Conservation (phyloP, 2,329 filamentous ascomycete genomes). For the Calonectria leucothoes region DNA sequence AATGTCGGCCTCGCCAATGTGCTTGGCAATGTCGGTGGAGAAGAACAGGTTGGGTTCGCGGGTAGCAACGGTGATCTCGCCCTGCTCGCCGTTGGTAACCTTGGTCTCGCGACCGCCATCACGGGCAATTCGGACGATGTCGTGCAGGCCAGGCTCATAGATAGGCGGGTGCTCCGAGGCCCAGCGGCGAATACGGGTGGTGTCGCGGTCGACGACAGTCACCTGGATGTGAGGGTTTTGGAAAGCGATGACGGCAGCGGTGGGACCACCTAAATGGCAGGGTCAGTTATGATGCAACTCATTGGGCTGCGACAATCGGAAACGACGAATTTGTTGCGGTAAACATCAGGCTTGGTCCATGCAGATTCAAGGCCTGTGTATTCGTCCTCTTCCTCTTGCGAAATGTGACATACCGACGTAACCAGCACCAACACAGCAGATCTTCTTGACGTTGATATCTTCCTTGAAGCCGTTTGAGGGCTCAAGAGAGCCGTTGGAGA, state of each 20-base stretch:
- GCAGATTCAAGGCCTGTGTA: background rate
- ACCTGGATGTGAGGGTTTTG: slow-evolving; percentile 78
- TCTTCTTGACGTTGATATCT: slow-evolving; percentile 61
- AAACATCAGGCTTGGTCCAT: background rate
- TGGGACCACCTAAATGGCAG: slow-evolving; percentile 71
- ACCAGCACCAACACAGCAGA: slow-evolving; percentile 81
- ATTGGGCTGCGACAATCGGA: slow-evolving; percentile 28
- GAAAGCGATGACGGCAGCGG: slow-evolving; percentile 78
- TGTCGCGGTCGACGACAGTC: slow-evolving; percentile 80
- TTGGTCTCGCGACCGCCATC: slow-evolving; percentile 63
- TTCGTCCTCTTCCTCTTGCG: background rate
- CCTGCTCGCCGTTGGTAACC: slow-evolving; percentile 51
- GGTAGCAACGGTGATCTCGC: slow-evolving; percentile 50
- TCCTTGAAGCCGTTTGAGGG: slow-evolving; percentile 44
- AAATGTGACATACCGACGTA: slow-evolving; percentile 72
- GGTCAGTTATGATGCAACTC: slow-evolving; percentile 28
- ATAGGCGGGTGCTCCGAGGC: slow-evolving; percentile 80
- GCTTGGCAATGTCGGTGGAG: slow-evolving; percentile 72
- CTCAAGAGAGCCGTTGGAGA: slow-evolving; percentile 47
- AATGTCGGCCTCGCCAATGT: slow-evolving; percentile 76
- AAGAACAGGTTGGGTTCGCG: slow-evolving; percentile 78
- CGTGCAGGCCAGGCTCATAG: slow-evolving; percentile 77
- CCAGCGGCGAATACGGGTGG: slow-evolving; percentile 75
- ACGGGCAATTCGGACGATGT: slow-evolving; percentile 74
- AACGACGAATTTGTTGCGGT: background rate